Percentiles rank a stretch among this genome's conserved stretches.
Evolutionary conservation across 208 protist species (phyloP).

Genomic region (Crithidia mellificae): DNA sequence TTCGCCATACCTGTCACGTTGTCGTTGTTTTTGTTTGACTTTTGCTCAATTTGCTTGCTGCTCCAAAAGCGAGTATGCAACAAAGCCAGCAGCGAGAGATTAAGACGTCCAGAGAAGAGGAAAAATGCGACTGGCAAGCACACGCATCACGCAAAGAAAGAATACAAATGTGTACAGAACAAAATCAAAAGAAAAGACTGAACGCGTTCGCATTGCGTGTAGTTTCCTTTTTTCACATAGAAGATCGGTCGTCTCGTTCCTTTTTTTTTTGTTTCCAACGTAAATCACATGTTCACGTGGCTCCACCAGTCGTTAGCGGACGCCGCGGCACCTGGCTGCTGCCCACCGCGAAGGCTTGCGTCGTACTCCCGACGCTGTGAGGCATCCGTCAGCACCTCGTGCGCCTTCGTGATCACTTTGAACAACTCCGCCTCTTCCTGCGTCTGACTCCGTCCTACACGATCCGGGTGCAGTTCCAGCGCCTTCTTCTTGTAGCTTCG

Average conservation of each 20-base stretch:
- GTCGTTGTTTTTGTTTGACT: not conserved
- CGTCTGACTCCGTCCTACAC: slow-evolving; percentile 58
- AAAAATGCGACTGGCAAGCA: not conserved
- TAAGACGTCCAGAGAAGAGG: too few relatives aligned
- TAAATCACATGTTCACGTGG: slow-evolving; percentile 36
- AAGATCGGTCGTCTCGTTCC: not conserved
- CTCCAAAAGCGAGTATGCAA: slow-evolving; percentile 14
- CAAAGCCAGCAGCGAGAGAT: not conserved
- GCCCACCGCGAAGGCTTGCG: slow-evolving; percentile 29
- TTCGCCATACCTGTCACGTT: not conserved
- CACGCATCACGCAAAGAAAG: not conserved
- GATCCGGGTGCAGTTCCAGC: slow-evolving; percentile 87
- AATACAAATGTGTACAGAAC: not conserved
- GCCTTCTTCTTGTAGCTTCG: slow-evolving; percentile 84
- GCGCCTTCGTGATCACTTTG: slow-evolving; percentile 88
- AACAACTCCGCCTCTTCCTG: slow-evolving; percentile 87
- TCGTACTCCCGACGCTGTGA: slow-evolving; percentile 72
- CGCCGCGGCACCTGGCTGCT: slow-evolving; percentile 5
- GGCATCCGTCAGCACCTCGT: slow-evolving; percentile 79
- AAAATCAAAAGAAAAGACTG: not conserved
- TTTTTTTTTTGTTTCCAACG: not conserved
- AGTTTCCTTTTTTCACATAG: too few relatives aligned
- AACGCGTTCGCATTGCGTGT: not conserved
- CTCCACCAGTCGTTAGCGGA: slow-evolving; percentile 43
- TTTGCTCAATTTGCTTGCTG: not conserved